phyloP scores from a whole-genome alignment of 257 asterid genomes.

The Gardenia jasminoides region DNA sequence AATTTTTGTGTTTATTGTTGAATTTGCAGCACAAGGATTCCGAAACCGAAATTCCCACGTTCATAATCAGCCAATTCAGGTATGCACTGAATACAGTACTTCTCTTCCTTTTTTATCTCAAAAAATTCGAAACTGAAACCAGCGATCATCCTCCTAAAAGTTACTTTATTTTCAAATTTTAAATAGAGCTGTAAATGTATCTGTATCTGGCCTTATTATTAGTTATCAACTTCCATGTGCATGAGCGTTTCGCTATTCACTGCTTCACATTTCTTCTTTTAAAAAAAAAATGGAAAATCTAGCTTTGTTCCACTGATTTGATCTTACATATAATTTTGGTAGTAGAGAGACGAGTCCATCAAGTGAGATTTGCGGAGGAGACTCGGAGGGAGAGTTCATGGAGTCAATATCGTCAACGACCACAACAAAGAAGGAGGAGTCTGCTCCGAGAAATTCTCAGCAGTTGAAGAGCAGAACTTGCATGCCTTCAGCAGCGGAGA shows the following conservation, averaged over 20 bases:
- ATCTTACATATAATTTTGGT: constrained; percentile 6
- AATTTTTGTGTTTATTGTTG: constrained; percentile 32
- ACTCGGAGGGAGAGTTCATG: constrained; percentile 33
- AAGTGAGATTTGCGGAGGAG: constrained; percentile 50
- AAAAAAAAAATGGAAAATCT: background rate
- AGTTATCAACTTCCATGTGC: background rate
- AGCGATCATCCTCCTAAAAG: background rate
- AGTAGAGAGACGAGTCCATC: constrained; percentile 49
- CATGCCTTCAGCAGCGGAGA: constrained; percentile 62
- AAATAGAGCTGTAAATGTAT: background rate
- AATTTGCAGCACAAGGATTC: constrained; percentile 45
- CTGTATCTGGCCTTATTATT: background rate
- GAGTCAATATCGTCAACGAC: constrained; percentile 29
- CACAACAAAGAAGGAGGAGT: constrained; percentile 15
- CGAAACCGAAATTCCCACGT: constrained; percentile 50
- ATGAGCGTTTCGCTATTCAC: background rate
- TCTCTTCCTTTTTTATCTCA: background rate
- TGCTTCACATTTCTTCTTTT: background rate
- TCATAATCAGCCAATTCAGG: constrained; percentile 49
- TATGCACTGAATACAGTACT: constrained; percentile 10
- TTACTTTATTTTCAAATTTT: constrained; percentile 2
- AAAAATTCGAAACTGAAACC: constrained; percentile 15
- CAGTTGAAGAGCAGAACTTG: background rate
- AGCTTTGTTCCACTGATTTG: too few species aligned
- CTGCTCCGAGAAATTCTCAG: constrained; percentile 24